phyloP scores from a whole-genome alignment of 1,284 basidiomycete species.

The Ustilago loliicola region DNA sequence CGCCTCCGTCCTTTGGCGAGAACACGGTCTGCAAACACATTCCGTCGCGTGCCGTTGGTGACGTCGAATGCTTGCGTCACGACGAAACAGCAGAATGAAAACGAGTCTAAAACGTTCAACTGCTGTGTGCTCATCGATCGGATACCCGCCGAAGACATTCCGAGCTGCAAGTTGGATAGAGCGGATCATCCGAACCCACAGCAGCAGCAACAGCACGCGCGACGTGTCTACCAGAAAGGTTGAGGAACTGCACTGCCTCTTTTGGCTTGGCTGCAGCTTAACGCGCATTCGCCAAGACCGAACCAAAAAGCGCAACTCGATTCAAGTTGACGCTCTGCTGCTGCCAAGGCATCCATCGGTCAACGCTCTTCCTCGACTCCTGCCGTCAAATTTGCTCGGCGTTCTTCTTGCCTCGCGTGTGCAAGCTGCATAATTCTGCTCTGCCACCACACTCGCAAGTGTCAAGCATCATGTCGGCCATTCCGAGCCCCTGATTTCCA shows the following conservation, averaged over 20 bases:
- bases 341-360: neutral
- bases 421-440: neutral
- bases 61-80: neutral
- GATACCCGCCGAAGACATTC: neutral
- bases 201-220: neutral
- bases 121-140: neutral
- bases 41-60: slow-evolving; percentile 5
- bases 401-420: neutral
- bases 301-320: neutral
- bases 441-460: neutral
- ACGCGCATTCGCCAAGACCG: slow-evolving; percentile 4
- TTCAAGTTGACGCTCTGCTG: neutral
- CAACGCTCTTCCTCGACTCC: neutral
- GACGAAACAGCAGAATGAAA: neutral
- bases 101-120: neutral
- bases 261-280: slow-evolving; percentile 8
- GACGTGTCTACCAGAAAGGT: neutral
- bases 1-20: neutral
- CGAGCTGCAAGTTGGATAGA: neutral
- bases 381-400: slow-evolving; percentile 1
- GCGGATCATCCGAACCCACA: neutral
- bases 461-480: neutral
- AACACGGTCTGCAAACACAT: slow-evolving; percentile 1
- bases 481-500: slow-evolving; percentile 10
- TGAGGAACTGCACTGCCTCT: neutral